A percentile compares a stretch with the other conserved stretches of the same genome.
Conservation (phyloP, 495 filamentous ascomycete species). For the Cercophora sp. region DNA sequence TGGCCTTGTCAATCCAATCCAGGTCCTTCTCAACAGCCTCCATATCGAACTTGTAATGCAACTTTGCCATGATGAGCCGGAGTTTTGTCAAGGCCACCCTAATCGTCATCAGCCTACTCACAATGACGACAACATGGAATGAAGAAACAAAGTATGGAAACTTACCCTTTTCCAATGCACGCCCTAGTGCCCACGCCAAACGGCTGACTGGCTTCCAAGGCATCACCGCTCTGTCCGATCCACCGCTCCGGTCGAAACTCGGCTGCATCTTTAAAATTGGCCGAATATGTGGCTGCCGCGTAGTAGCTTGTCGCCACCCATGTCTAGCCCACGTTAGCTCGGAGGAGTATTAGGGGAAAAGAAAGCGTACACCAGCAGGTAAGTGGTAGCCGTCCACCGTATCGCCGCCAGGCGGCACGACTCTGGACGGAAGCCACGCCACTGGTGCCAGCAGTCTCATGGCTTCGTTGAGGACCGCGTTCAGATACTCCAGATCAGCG, state of each 20-base stretch:
- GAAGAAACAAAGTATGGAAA: neutral
- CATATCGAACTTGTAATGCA: slow-evolving; percentile 10
- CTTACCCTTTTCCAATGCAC: slow-evolving; percentile 13
- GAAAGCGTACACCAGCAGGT: slow-evolving; percentile 32
- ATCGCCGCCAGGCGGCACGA: slow-evolving; percentile 23
- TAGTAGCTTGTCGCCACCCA: slow-evolving; percentile 34
- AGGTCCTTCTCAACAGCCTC: slow-evolving; percentile 3
- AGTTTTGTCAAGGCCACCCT: slow-evolving; percentile 4
- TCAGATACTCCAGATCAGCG: slow-evolving; percentile 32
- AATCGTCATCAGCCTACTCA: neutral
- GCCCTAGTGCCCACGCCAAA: slow-evolving; percentile 7
- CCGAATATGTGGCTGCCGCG: slow-evolving; percentile 23
- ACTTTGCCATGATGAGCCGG: slow-evolving; percentile 9
- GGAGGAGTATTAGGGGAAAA: neutral
- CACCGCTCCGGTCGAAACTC: slow-evolving; percentile 36
- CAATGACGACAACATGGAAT: neutral
- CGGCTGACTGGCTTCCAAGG: slow-evolving; percentile 1
- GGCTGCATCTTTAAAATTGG: slow-evolving; percentile 31
- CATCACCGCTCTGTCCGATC: slow-evolving; percentile 13
- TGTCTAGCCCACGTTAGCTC: slow-evolving; percentile 15
- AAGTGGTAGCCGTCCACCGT: slow-evolving; percentile 29
- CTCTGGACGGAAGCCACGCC: slow-evolving; percentile 24
- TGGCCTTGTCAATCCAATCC: neutral
- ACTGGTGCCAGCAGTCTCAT: slow-evolving; percentile 35
- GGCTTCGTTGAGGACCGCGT: slow-evolving; percentile 41